Evolutionary conservation across 169 alveolate species (phyloP).

Genomic region (Plasmodium blacklocki): DNA sequence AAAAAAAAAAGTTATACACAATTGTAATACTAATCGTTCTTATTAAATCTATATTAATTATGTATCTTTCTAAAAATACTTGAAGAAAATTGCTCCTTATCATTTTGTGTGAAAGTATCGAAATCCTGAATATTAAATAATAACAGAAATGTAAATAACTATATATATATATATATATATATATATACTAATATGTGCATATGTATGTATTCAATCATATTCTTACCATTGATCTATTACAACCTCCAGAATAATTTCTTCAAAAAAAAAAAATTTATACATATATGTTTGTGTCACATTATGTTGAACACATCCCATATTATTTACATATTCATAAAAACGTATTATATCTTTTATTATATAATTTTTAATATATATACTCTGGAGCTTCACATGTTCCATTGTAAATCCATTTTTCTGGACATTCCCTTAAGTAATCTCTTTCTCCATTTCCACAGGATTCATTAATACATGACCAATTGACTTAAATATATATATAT

Average conservation of each 20-base stretch:
- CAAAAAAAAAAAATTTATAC: not conserved
- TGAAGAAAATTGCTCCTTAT: constrained; percentile 73
- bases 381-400: constrained; percentile 75
- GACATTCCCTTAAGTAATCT: constrained; percentile 53
- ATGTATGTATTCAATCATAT: not conserved
- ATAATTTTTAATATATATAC: constrained; percentile 13
- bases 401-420: constrained; percentile 58
- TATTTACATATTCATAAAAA: no score
- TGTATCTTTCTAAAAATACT: constrained; percentile 8
- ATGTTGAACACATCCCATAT: no score
- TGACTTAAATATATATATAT: constrained; percentile 11
- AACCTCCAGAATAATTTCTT: constrained; percentile 65
- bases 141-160: not conserved
- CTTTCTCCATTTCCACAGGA: constrained; percentile 56
- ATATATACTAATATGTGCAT: not conserved
- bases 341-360: not conserved
- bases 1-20: constrained; percentile 10
- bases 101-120: constrained; percentile 49
- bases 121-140: constrained; percentile 37
- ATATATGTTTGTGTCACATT: no score
- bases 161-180: not conserved
- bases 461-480: constrained; percentile 61
- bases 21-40: not conserved
- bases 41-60: not conserved
- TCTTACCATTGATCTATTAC: constrained; percentile 52